A percentile compares a stretch with the other conserved stretches of the same genome.
These are phyloP conservation scores for Haplographium delicatum DNA, from an alignment of 495 filamentous ascomycete genomes.

Conservation along the genomic window DNA sequence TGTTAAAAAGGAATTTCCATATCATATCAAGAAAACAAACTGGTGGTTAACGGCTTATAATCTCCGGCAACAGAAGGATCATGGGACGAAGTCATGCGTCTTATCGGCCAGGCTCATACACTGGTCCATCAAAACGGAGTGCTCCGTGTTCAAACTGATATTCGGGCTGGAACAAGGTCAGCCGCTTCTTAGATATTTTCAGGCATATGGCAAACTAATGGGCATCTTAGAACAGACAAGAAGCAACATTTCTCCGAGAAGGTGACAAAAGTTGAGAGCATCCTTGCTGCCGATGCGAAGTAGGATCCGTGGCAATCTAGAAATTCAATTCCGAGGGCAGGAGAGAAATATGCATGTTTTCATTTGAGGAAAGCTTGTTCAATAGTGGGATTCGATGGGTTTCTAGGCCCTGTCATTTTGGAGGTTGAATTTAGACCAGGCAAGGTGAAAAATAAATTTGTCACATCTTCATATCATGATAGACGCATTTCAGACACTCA, in stretches of 20 bases:
- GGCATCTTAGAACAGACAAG: slow-evolving; percentile 55
- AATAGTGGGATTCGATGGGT: no score
- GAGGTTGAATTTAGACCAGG: no score
- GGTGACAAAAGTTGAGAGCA: slow-evolving; percentile 55
- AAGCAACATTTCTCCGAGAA: slow-evolving; percentile 62
- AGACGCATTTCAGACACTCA: no score
- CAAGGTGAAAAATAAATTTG: no score
- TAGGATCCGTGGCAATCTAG: no score
- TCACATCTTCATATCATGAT: no score
- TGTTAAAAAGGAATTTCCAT: background rate
- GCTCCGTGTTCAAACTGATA: slow-evolving; percentile 81
- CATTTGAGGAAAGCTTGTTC: no score
- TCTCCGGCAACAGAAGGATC: slow-evolving; percentile 69
- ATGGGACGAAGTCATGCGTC: slow-evolving; percentile 83
- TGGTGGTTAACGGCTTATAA: background rate
- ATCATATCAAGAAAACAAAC: background rate
- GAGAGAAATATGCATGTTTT: no score
- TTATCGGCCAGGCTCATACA: slow-evolving; percentile 87
- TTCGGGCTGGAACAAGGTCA: slow-evolving; percentile 79
- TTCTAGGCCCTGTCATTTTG: no score
- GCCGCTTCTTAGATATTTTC: slow-evolving; percentile 19
- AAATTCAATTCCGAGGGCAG: no score
- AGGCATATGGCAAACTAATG: slow-evolving; percentile 1
- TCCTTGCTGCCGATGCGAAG: slow-evolving; percentile 36
- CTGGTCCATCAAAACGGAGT: slow-evolving; percentile 78